Conservation (phyloP, 2,329 filamentous ascomycete genomes). For the Dothidotthia symphoricarpi region DNA sequence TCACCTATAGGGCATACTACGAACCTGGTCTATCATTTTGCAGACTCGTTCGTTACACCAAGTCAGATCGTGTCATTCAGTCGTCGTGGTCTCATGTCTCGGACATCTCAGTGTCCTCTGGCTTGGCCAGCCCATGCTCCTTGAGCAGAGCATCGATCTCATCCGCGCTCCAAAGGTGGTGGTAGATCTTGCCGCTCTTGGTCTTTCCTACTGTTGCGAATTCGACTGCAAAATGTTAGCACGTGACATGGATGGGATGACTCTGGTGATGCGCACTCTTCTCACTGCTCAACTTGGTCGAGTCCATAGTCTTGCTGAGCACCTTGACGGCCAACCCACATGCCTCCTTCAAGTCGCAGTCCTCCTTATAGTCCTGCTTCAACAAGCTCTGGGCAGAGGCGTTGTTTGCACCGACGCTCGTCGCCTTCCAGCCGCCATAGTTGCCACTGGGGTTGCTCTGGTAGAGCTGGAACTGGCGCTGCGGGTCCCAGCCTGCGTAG, state of each 20-base stretch:
- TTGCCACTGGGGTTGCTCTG: conserved; percentile 98
- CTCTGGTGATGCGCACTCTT: conserved; percentile 72
- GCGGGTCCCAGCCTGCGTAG: conserved; percentile 96
- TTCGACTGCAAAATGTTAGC: conserved; percentile 64
- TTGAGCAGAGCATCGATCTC: conserved; percentile 93
- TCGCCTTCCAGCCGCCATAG: conserved; percentile 99
- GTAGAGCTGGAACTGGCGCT: conserved; percentile 97
- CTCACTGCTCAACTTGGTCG: conserved; percentile 96
- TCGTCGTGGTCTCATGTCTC: conserved; percentile 32
- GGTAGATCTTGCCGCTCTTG: conserved; percentile 93
- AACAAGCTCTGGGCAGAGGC: conserved; percentile 93
- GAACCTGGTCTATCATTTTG: conserved; percentile 31
- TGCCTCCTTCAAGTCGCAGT: conserved; percentile 92
- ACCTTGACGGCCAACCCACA: conserved; percentile 98
- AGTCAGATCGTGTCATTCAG: conserved; percentile 16
- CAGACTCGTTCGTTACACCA: conserved; percentile 23
- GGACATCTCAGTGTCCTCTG: conserved; percentile 39
- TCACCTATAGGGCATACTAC: conserved; percentile 36
- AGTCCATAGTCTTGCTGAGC: conserved; percentile 99
- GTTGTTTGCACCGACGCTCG: conserved; percentile 96
- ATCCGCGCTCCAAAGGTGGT: conserved; percentile 94
- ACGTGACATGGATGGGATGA: conserved; percentile 2
- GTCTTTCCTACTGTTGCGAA: conserved; percentile 98
- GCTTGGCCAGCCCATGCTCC: conserved; percentile 90
- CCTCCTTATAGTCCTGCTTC: conserved; percentile 99